phyloP scores from a whole-genome alignment of 2,329 filamentous ascomycete genomes.

The Helotiales sp. region DNA sequence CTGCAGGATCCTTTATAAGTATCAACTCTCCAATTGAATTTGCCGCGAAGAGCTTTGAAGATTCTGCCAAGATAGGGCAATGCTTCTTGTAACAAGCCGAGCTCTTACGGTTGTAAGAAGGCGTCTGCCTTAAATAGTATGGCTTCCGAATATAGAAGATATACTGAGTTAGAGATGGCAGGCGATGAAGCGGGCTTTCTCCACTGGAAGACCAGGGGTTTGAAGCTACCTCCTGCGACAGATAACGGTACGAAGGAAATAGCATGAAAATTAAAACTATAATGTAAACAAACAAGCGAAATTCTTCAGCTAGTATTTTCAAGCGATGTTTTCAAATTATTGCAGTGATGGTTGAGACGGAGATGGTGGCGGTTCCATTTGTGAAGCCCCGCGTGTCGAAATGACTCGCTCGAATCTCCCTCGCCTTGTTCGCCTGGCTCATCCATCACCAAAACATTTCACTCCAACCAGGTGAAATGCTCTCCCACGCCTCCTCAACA shows the following conservation, averaged over 20 bases:
- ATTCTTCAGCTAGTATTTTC: too few relatives aligned
- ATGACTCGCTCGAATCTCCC: neutral
- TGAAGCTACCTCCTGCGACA: neutral
- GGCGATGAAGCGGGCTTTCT: neutral
- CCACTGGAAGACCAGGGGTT: neutral
- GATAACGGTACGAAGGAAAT: neutral
- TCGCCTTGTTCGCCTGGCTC: neutral
- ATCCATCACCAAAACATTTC: neutral
- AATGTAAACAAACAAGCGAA: neutral
- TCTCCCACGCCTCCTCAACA: neutral
- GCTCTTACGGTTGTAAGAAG: neutral
- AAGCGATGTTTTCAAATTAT: neutral
- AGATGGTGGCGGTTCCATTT: neutral
- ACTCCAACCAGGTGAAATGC: neutral
- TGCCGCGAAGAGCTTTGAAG: neutral
- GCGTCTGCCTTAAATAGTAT: neutral
- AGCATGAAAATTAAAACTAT: neutral
- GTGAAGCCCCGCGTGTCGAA: neutral
- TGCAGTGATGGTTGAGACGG: neutral
- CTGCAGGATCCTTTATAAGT: constrained; percentile 6
- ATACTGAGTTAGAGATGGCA: neutral
- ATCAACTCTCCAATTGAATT: neutral
- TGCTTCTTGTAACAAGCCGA: neutral
- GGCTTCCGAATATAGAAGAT: neutral
- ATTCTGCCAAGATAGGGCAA: neutral